Conservation (phyloP, 805 yeast species). For the Priceomyces melissophilus region DNA sequence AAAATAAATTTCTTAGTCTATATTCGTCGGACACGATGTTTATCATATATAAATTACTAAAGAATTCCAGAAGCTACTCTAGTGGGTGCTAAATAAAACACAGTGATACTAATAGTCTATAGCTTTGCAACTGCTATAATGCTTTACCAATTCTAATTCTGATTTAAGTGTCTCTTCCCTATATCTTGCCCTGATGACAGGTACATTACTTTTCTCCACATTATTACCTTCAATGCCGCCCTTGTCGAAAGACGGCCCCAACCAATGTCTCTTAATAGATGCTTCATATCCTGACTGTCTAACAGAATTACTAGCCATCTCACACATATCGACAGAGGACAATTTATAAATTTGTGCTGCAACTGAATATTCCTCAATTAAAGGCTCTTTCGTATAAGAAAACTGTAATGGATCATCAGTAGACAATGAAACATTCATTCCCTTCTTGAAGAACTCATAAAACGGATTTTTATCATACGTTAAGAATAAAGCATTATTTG, state of each 20-base stretch:
- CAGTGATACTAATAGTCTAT: background rate
- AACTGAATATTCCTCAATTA: conserved; percentile 95
- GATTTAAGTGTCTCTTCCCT: conserved; percentile 76
- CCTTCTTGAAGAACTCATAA: conserved; percentile 84
- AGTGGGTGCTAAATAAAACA: too few species aligned
- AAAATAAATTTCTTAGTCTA: too few species aligned
- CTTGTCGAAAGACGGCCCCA: conserved; percentile 60
- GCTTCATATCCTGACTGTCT: conserved; percentile 92
- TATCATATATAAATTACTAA: too few species aligned
- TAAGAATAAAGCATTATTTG: conserved; percentile 92
- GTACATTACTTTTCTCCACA: conserved; percentile 92
- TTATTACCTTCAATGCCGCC: conserved; percentile 80
- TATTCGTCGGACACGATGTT: too few species aligned
- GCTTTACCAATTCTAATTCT: conserved; percentile 65
- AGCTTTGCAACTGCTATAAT: conserved; percentile 40
- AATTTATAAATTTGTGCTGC: conserved; percentile 97
- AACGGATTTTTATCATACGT: conserved; percentile 98
- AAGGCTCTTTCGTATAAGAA: conserved; percentile 93
- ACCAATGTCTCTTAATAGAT: conserved; percentile 85
- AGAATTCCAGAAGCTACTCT: too few species aligned
- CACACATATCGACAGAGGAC: conserved; percentile 96
- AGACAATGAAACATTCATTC: conserved; percentile 89
- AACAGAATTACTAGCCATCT: conserved; percentile 89
- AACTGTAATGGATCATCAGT: conserved; percentile 98
- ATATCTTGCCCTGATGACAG: conserved; percentile 79